Percentiles rank a stretch among this genome's conserved stretches.
Conservation (phyloP, 2,329 filamentous ascomycete genomes). For the Paraphaeosphaeria minitans region DNA sequence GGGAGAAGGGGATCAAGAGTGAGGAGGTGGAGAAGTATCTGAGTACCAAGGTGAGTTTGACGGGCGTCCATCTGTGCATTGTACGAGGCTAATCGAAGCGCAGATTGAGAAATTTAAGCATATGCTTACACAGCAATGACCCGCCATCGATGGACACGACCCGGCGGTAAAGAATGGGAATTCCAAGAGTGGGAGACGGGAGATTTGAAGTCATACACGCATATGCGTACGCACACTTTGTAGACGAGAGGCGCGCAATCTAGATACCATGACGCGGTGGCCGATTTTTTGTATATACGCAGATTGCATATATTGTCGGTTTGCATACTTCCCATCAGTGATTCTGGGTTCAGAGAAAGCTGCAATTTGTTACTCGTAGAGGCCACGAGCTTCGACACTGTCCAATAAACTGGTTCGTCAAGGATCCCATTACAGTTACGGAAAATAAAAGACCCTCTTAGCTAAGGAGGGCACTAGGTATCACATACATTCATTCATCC, state of each 20-base stretch:
- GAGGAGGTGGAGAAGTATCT: constrained; percentile 92
- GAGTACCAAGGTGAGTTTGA: constrained; percentile 80
- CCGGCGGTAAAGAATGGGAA: not conserved
- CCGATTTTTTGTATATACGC: not conserved
- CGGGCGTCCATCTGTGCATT: not conserved
- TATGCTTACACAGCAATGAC: constrained; percentile 49
- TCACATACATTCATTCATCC: not conserved
- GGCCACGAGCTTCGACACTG: not conserved
- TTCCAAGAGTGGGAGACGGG: not conserved
- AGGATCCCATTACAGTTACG: not conserved
- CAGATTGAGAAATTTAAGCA: constrained; percentile 61
- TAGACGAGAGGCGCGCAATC: not conserved
- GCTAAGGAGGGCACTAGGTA: not conserved
- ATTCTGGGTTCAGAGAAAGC: too few species aligned
- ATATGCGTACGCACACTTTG: not conserved
- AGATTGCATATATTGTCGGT: not conserved
- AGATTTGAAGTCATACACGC: not conserved
- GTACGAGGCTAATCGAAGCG: constrained; percentile 13
- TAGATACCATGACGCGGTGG: not conserved
- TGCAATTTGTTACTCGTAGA: too few species aligned
- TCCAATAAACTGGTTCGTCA: not conserved
- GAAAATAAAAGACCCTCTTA: not conserved
- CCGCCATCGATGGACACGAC: not conserved
- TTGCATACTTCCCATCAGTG: too few species aligned
- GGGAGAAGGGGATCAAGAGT: constrained; percentile 79